Evolutionary conservation across 352 stramenopile genomes (phyloP).

Genomic region (Globisporangium iwayamae): DNA sequence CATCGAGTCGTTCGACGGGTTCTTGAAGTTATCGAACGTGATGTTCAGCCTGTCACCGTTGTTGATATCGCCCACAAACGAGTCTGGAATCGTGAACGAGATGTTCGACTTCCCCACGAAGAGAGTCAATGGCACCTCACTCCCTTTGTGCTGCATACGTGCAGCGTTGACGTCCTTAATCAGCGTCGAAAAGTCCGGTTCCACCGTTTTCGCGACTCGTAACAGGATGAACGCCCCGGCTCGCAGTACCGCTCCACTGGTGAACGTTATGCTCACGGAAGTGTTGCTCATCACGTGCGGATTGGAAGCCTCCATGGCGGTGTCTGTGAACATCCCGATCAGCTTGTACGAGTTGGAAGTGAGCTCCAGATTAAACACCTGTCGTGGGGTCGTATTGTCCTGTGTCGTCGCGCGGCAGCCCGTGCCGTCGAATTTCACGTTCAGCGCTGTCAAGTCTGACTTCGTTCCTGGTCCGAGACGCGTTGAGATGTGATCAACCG

Average conservation of each 20-base stretch:
- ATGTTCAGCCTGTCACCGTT: slow-evolving; percentile 73
- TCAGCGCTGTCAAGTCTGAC: slow-evolving; percentile 43
- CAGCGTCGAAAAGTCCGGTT: slow-evolving; percentile 49
- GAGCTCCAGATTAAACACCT: slow-evolving; percentile 60
- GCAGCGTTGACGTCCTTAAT: slow-evolving; percentile 53
- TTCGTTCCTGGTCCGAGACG: slow-evolving; percentile 54
- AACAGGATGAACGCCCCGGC: slow-evolving; percentile 63
- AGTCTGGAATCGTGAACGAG: slow-evolving; percentile 69
- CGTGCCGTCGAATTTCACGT: slow-evolving; percentile 52
- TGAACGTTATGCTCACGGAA: slow-evolving; percentile 50
- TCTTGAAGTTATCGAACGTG: slow-evolving; percentile 59
- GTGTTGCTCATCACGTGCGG: slow-evolving; percentile 48
- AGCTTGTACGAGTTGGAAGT: slow-evolving; percentile 52
- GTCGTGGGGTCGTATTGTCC: slow-evolving; percentile 19
- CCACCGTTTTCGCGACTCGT: slow-evolving; percentile 53
- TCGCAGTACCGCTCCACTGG: slow-evolving; percentile 54
- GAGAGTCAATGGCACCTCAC: slow-evolving; percentile 39
- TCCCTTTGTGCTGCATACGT: slow-evolving; percentile 28
- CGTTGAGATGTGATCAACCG: slow-evolving; percentile 60
- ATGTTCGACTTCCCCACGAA: slow-evolving; percentile 56
- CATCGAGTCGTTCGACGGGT: slow-evolving; percentile 55
- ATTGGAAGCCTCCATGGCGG: slow-evolving; percentile 42
- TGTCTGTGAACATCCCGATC: slow-evolving; percentile 50
- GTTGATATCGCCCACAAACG: slow-evolving; percentile 54
- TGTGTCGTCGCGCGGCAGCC: slow-evolving; percentile 40